Base-by-base conservation (phyloP, 2,329 filamentous ascomycete genomes). In the Sporothrix euskadiensis region DNA sequence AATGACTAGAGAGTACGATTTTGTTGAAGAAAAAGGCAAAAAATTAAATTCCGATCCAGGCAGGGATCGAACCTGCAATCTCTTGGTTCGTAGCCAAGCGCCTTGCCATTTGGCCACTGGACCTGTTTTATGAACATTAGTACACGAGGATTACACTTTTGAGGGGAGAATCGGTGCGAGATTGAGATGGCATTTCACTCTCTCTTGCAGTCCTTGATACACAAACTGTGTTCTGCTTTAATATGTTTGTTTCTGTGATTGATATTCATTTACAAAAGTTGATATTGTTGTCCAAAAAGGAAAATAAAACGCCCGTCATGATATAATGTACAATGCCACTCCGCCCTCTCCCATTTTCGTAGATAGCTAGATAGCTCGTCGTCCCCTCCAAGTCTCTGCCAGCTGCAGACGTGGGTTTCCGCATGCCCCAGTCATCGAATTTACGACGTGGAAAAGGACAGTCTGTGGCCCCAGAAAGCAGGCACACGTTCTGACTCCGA, bases 1-100 rank as follows among this genome's bases (percentile, higher is more conserved):
- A n/a, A n/a, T n/a, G n/a, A n/a, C n/a, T n/a, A n/a, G n/a, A 8
- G 35, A 35, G 35, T 3, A 32, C n/a, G 9, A 49, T 26, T 30
- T 12, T 32, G 7, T 49, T 47, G 16, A 32, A 69, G 9, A 9
- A n/a, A 66, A 9, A 41, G 30, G 22, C 6, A 19, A 52, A 22
- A 35, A 54, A 35, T 4, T 16, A 47, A 47, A 59, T 30, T 39
- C 44, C 72, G 78, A 77, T 77, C 76, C 73, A 77, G 76, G 79
- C 79, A 80, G 80, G 79, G 79, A 77, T 80, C 79, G 79, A 80
- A 81, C 79, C 80, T 80, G 79, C 78, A 80, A 80, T 80, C 79
- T 80, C 78, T 79, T 80, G 80, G 80, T 81, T 81, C 80, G 79
- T 80, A 80, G 79, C 80, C 80, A 80, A 79, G 78, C 79, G 79